Percentiles rank a stretch among this genome's conserved stretches.
Evolutionary conservation across 208 protist species (phyloP).

Genomic region (Naegleria lovaniensis): DNA sequence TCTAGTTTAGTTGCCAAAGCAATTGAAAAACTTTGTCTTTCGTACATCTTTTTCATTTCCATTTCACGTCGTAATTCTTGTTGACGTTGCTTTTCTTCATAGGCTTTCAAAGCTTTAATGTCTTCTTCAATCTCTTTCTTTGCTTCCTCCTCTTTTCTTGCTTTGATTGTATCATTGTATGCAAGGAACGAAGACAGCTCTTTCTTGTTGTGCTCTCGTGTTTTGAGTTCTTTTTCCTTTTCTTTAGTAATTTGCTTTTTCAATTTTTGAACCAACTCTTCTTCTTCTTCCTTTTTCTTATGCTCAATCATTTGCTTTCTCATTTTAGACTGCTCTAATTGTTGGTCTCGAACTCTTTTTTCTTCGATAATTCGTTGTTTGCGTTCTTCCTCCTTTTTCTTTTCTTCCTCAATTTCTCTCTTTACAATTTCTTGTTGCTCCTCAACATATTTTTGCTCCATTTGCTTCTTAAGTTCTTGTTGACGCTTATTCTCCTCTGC

Average conservation of each 20-base stretch:
- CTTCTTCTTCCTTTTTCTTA: constrained; percentile 10
- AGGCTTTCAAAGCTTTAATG: not conserved
- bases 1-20: not conserved
- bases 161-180: not conserved
- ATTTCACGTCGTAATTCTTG: not conserved
- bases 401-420: not conserved
- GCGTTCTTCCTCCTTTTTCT: not conserved
- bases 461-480: not conserved
- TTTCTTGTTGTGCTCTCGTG: not conserved
- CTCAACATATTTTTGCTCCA: not conserved
- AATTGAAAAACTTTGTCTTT: not conserved
- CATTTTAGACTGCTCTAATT: not conserved
- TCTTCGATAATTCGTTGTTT: not conserved
- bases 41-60: constrained; percentile 25
- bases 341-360: constrained; percentile 4
- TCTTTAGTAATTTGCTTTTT: constrained; percentile 15
- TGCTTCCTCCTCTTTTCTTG: not conserved
- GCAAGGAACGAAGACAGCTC: not conserved
- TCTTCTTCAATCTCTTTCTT: not conserved
- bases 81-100: not conserved
- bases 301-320: not conserved
- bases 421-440: not conserved
- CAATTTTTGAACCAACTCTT: not conserved
- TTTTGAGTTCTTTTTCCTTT: not conserved
- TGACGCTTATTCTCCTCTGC: not conserved